These are phyloP conservation scores for Globisporangium barbulae DNA, from an alignment of 352 stramenopile genomes.

Conservation along the genomic window DNA sequence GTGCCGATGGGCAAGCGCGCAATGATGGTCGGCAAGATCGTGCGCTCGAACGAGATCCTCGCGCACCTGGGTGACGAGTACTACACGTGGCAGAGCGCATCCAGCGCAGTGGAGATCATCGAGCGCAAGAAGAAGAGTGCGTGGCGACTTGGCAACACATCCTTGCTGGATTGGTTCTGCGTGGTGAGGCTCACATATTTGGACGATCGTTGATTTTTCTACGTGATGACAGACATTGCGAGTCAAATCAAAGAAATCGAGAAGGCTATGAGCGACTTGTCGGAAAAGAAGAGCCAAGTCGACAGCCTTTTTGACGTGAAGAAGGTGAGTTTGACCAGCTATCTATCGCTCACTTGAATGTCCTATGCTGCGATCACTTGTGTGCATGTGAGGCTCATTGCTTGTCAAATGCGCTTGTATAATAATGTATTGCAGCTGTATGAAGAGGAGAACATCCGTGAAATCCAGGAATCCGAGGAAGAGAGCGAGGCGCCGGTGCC, in stretches of 20 bases:
- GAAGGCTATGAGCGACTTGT: conserved; percentile 36
- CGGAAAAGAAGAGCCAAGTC: conserved; percentile 65
- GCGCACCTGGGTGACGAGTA: conserved; percentile 80
- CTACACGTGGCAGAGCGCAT: conserved; percentile 73
- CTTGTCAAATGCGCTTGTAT: neutral
- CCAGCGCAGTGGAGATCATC: conserved; percentile 57
- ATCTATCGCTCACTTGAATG: too few relatives aligned
- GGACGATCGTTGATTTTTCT: neutral
- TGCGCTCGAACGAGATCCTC: conserved; percentile 83
- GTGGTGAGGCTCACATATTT: neutral
- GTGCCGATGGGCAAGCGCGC: conserved; percentile 77
- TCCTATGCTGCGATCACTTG: neutral
- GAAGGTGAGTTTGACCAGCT: conserved; percentile 31
- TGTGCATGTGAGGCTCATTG: neutral
- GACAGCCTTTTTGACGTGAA: conserved; percentile 65
- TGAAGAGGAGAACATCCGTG: conserved; percentile 79
- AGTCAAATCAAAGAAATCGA: conserved; percentile 59
- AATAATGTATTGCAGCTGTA: conserved; percentile 40
- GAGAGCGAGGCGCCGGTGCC: conserved; percentile 57
- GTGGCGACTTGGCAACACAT: conserved; percentile 1
- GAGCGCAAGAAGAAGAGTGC: conserved; percentile 77
- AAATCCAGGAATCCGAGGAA: conserved; percentile 82
- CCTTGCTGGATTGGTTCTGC: neutral
- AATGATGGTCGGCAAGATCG: conserved; percentile 80
- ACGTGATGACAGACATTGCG: conserved; percentile 28